phyloP scores from a whole-genome alignment of 106 monocot species.

The Allium cepa region DNA sequence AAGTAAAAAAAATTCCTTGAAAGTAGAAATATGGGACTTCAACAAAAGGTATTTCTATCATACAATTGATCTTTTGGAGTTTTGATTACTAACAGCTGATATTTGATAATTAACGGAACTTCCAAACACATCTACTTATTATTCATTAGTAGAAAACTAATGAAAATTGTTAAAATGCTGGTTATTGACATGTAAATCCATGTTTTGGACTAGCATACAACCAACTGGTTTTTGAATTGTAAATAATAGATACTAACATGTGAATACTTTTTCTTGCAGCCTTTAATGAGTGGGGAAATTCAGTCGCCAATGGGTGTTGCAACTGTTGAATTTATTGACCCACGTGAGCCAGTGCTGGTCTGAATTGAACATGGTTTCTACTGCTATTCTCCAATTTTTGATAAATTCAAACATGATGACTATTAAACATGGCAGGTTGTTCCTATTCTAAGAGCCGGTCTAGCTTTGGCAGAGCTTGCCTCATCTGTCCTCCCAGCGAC shows the following conservation, averaged over 20 bases:
- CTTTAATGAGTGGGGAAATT: slow-evolving; percentile 70
- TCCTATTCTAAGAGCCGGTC: slow-evolving; percentile 93
- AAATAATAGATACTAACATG: neutral
- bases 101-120: too few species aligned
- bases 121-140: too few species aligned
- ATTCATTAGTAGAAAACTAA: too few species aligned
- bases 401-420: neutral
- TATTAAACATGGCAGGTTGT: slow-evolving; percentile 41
- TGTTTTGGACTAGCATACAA: too few species aligned
- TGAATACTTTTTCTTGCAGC: slow-evolving; percentile 42
- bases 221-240: too few species aligned
- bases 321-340: slow-evolving; percentile 89
- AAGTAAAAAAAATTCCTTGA: too few species aligned
- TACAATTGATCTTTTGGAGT: too few species aligned
- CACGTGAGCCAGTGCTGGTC: slow-evolving; percentile 80
- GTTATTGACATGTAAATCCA: too few species aligned
- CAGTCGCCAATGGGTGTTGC: slow-evolving; percentile 73
- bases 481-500: slow-evolving; percentile 78
- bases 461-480: slow-evolving; percentile 83
- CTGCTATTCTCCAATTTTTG: neutral
- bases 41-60: too few species aligned
- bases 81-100: too few species aligned
- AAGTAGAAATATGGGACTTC: too few species aligned
- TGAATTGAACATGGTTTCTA: slow-evolving; percentile 1
- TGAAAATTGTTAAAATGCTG: too few species aligned